These are phyloP conservation scores for Microdochium trichocladiopsis DNA, from an alignment of 2,329 filamentous ascomycete genomes.

Conservation along the genomic window DNA sequence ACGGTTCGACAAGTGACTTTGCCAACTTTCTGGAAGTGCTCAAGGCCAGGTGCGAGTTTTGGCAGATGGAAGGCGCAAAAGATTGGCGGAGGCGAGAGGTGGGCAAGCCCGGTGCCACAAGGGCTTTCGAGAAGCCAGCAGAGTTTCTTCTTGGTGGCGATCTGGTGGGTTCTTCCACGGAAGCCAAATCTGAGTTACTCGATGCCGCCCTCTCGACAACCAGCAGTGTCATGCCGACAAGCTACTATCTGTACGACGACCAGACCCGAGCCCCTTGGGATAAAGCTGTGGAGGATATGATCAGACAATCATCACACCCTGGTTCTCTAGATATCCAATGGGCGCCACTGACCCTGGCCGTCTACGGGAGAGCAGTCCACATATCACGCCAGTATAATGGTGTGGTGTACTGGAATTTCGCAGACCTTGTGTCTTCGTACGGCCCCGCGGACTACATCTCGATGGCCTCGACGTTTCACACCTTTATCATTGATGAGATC, in stretches of 20 bases:
- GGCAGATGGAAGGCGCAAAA: conserved; percentile 70
- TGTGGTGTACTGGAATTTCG: conserved; percentile 59
- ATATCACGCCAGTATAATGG: conserved; percentile 53
- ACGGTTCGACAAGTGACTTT: conserved; percentile 63
- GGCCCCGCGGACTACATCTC: conserved; percentile 80
- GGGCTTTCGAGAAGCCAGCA: neutral
- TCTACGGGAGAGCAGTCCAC: conserved; percentile 57
- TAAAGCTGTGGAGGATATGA: conserved; percentile 3
- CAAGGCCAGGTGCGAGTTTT: conserved; percentile 72
- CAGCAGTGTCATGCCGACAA: conserved; percentile 3
- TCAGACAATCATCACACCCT: neutral
- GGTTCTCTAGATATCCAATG: conserved; percentile 21
- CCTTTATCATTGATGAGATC: conserved; percentile 64
- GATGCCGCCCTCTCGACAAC: neutral
- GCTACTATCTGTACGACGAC: conserved; percentile 17
- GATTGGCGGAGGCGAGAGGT: conserved; percentile 62
- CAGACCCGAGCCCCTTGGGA: conserved; percentile 20
- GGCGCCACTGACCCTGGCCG: conserved; percentile 34
- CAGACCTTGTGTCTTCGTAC: conserved; percentile 58
- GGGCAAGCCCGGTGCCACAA: conserved; percentile 10
- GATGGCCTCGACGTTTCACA: conserved; percentile 73
- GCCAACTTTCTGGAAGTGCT: conserved; percentile 68
- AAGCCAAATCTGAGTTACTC: neutral
- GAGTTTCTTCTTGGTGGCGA: neutral
- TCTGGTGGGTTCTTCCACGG: neutral